Evolutionary conservation across 2,329 filamentous ascomycete genomes (phyloP), one percentile per base, ranked within the genome.

Genomic region (Coniochaeta sp.): DNA sequence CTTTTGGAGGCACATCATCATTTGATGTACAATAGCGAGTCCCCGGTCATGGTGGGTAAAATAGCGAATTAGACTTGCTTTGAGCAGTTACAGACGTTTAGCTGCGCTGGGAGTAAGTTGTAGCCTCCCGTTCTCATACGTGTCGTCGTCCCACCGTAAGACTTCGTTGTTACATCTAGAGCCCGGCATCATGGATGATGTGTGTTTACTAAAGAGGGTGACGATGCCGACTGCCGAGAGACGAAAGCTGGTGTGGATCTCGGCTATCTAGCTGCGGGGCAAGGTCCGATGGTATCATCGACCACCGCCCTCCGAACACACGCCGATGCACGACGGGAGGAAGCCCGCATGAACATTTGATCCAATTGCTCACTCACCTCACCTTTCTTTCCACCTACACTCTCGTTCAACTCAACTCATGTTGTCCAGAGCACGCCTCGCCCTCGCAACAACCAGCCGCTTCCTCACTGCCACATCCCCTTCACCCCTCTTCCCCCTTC

Each of bases 201-300:
- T n/a, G n/a, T n/a, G n/a, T n/a, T n/a, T n/a, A n/a, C n/a, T 12
- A 12, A 30, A 38, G 6, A n/a, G 14, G 14, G 7, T 38, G 33
- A 8, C 6, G 33, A n/a, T 7, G 45, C 45, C 45, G 45, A 48
- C 3, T 18, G 26, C 45, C 45, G 45, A 30, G 16, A 26, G 24
- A n/a, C 9, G 26, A 24, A 26, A 48, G 20, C n/a, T 42, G 10
- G 20, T 9, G 38, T 24, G 38, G 38, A 42, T 42, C 38, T 22
- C 38, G 38, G 38, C 20, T 42, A 42, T 42, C 38, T 42, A 22
- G 38, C 38, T 48, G 45, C 45, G 45, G 45, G 45, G 45, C 45
- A 48, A 26, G 24, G 24, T 30, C 45, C n/a, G 45, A 48, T 48
- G 45, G 45, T 48, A 31, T 20, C 45, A 48, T 31, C 26, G 14